These are phyloP conservation scores for Ambrosia trifida DNA, from an alignment of 129 eudicot genomes.

Conservation along the genomic window DNA sequence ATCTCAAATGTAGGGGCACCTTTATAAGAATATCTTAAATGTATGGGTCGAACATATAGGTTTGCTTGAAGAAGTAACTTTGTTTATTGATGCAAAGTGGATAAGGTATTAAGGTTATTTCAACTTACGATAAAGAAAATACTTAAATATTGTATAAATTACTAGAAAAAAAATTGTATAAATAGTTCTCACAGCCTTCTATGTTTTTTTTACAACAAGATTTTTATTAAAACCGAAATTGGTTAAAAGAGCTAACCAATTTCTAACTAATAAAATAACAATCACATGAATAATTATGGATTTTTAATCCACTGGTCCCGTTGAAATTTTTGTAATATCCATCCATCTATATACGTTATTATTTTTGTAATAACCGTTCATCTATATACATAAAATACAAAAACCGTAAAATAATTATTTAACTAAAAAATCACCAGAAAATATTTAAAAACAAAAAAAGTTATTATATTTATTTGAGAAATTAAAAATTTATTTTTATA, in stretches of 20 bases:
- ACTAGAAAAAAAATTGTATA: neutral
- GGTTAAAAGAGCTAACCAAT: no score
- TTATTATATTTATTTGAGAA: neutral
- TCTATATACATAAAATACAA: no score
- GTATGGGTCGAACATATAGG: neutral
- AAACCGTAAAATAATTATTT: neutral
- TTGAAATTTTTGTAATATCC: no score
- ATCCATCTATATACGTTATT: no score
- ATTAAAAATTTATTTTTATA: neutral
- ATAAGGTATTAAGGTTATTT: conserved; percentile 3
- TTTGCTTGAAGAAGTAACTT: conserved; percentile 3
- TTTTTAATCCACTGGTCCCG: no score
- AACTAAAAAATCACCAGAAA: neutral
- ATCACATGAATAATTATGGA: no score
- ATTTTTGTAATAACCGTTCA: no score
- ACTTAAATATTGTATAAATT: neutral
- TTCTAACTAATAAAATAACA: no score
- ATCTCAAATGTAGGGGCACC: conserved; percentile 1
- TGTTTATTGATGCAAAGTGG: neutral
- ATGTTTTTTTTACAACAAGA: no score
- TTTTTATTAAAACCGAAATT: no score
- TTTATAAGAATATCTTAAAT: conserved; percentile 6
- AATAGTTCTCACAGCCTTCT: no score
- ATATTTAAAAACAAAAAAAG: neutral
- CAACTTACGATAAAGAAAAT: neutral